Conservation (phyloP, 345 rosid species). For the Noccaea caerulescens region DNA sequence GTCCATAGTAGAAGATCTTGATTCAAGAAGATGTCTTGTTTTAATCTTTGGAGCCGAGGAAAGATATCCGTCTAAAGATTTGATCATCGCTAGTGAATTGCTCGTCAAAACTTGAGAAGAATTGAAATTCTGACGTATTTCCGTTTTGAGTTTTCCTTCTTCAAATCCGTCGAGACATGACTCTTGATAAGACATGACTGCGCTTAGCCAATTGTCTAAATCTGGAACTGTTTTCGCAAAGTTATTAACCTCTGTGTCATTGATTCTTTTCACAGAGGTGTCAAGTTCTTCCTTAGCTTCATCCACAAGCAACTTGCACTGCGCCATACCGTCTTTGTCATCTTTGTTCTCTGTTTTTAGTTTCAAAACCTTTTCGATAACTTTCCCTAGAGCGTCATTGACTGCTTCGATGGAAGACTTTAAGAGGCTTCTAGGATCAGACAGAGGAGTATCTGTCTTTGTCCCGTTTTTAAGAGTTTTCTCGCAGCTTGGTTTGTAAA, state of each 20-base stretch:
- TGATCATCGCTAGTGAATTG: slow-evolving; percentile 71
- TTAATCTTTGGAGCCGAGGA: slow-evolving; percentile 23
- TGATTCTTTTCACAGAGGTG: slow-evolving; percentile 37
- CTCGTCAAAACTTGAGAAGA: slow-evolving; percentile 61
- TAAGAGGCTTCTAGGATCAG: slow-evolving; percentile 56
- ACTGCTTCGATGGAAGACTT: slow-evolving; percentile 57
- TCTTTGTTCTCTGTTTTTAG: slow-evolving; percentile 47
- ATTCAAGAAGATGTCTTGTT: slow-evolving; percentile 54
- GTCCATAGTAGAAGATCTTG: slow-evolving; percentile 1
- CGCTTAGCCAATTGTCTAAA: slow-evolving; percentile 73
- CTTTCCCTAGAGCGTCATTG: slow-evolving; percentile 47
- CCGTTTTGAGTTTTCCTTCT: slow-evolving; percentile 61
- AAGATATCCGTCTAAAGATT: slow-evolving; percentile 44
- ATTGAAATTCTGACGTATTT: slow-evolving; percentile 53
- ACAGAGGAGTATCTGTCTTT: slow-evolving; percentile 28
- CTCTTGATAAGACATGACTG: slow-evolving; percentile 79
- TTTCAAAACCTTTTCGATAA: slow-evolving; percentile 40
- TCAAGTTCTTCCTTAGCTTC: slow-evolving; percentile 64
- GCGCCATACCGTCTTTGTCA: slow-evolving; percentile 65
- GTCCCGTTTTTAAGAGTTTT: slow-evolving; percentile 48
- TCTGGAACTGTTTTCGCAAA: slow-evolving; percentile 41
- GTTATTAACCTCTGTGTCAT: slow-evolving; percentile 37
- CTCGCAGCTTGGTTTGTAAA: slow-evolving; percentile 56
- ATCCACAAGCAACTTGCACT: slow-evolving; percentile 57
- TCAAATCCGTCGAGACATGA: slow-evolving; percentile 83